phyloP scores from a whole-genome alignment of 106 monocot genomes.

The Gastrodia elata region DNA sequence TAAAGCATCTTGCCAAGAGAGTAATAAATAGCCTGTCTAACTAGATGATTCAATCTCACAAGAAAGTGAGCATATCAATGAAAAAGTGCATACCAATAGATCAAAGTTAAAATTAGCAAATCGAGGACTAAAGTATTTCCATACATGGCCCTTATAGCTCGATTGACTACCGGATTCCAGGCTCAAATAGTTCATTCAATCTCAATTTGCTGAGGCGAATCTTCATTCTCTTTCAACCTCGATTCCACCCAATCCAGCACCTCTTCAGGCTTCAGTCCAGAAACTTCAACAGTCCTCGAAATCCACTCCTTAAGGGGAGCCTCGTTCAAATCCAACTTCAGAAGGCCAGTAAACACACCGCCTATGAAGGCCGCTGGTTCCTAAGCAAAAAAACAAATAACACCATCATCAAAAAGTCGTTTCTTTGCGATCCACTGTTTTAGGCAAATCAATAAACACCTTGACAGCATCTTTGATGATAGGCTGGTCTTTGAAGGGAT shows the following conservation, averaged over 20 bases:
- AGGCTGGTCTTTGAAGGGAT: conserved; percentile 63
- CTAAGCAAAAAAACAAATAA: conserved; percentile 18
- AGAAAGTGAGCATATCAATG: no score
- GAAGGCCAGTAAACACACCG: conserved; percentile 77
- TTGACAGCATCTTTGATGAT: conserved; percentile 71
- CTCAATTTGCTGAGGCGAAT: conserved; percentile 65
- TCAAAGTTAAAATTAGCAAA: no score
- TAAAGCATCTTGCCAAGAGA: no score
- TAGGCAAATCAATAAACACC: conserved; percentile 22
- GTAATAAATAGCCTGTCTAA: no score
- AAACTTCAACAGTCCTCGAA: conserved; percentile 49
- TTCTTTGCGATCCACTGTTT: not conserved
- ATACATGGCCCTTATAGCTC: not conserved
- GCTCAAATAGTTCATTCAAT: conserved; percentile 48
- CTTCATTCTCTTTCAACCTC: conserved; percentile 22
- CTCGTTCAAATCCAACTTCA: conserved; percentile 90
- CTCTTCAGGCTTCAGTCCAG: conserved; percentile 42
- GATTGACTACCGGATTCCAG: not conserved
- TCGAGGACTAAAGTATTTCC: no score
- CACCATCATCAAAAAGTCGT: not conserved
- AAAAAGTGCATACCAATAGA: no score
- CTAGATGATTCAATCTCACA: no score
- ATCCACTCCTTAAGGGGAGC: conserved; percentile 91
- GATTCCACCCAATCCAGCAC: conserved; percentile 15
- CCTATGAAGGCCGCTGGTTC: conserved; percentile 89